Conservation (phyloP, 768 basidiomycete species). For the Pleurotus ostreatus region DNA sequence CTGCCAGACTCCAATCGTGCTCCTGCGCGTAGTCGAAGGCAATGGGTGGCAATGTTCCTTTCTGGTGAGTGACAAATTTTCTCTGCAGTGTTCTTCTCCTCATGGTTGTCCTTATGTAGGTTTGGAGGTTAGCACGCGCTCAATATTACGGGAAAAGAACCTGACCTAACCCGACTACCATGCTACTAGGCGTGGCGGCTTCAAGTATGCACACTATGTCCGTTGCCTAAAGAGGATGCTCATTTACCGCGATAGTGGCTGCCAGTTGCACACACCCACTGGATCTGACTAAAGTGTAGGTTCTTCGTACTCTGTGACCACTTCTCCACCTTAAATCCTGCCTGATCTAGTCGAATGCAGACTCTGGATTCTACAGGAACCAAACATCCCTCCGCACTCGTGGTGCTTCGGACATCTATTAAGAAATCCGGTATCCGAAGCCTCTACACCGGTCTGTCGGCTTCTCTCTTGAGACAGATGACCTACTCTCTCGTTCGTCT, state of each 20-base stretch:
- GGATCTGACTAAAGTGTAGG: conserved; percentile 83
- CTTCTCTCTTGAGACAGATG: conserved; percentile 86
- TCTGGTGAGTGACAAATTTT: conserved; percentile 35
- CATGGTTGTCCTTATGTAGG: conserved; percentile 30
- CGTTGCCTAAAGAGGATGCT: not conserved
- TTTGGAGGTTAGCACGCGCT: conserved; percentile 50
- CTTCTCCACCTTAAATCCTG: conserved; percentile 5
- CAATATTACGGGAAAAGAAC: not conserved
- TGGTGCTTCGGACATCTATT: conserved; percentile 62
- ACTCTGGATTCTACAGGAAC: conserved; percentile 42
- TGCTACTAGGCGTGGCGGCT: conserved; percentile 50
- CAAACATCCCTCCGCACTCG: conserved; percentile 59
- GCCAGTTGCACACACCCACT: conserved; percentile 79
- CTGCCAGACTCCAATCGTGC: not conserved
- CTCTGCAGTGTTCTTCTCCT: conserved; percentile 8
- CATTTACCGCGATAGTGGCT: conserved; percentile 50
- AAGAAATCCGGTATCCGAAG: conserved; percentile 66
- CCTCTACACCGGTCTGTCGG: conserved; percentile 77
- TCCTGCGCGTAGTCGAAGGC: conserved; percentile 4
- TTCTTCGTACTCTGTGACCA: conserved; percentile 7
- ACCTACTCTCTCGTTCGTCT: conserved; percentile 85
- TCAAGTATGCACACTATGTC: conserved; percentile 42
- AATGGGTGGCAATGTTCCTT: conserved; percentile 42
- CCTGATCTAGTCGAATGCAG: conserved; percentile 68
- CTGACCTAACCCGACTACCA: conserved; percentile 10